Evolutionary conservation across 495 filamentous ascomycete genomes (phyloP), one percentile per base, ranked within the genome.

Genomic region (Thermothielavioides terrestris): DNA sequence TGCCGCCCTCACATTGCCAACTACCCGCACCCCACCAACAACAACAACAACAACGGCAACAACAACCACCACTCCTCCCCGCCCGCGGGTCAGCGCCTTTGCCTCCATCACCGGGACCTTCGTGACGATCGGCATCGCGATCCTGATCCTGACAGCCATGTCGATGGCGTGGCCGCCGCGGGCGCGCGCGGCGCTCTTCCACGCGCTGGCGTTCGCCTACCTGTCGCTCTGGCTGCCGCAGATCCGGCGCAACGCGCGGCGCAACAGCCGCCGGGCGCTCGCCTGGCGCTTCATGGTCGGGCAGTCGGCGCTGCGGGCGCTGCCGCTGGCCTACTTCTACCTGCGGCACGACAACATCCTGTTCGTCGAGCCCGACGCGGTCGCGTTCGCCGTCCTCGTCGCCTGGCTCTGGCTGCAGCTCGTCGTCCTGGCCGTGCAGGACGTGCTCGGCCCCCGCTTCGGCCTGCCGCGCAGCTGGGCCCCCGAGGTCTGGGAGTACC

Each of bases 341-440:
- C 78, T 81, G 8, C 74, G 78, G 34, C 61, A 70, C 23, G 78
- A 79, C 34, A 98, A 97, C 55, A 78, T 95, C 14, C 66, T 94
- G 7, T 88, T 88, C 53, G 77, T 85, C n/a, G 78, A 84, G 21
- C 75, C 79, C 0, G 85, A 95, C 57, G 69, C 68, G 50, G 75
- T 64, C 21, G 77, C 79, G 4, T 81, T 89, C 30, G 58, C 72
- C 21, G 64, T 76, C 3, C 74, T 95, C 41, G 73, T 73, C 6
- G 83, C 75, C 15, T 98, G 91, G 92, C 69, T 95, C n/a, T 94
- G 90, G 88, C 46, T 87, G n/a, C 92, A 98, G 64, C 78, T 90
- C 28, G 82, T 86, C 68, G 62, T 85, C 11, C 69, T 98, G 12
- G 76, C 71, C 2, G 82, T 78, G 50, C 91, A 98, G 68, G 84